These are phyloP conservation scores for Basidiobolus meristosporus DNA, from an alignment of 371 early-diverging fungal species.

Conservation along the genomic window DNA sequence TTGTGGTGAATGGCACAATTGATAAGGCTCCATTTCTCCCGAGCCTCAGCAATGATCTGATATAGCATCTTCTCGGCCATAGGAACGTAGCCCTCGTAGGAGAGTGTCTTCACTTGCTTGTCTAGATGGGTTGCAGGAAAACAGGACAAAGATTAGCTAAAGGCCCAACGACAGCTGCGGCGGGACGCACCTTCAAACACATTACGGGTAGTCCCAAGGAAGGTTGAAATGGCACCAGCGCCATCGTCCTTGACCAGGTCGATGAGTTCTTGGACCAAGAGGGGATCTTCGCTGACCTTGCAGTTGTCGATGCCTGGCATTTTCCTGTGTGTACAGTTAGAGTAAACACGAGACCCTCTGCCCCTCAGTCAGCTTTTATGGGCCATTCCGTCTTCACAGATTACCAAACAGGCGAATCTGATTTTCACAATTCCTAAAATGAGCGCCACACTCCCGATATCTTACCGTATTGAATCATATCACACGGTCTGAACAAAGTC, in stretches of 20 bases:
- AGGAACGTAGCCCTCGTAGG: slow-evolving; percentile 64
- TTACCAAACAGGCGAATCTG: too few species aligned
- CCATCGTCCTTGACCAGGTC: slow-evolving; percentile 32
- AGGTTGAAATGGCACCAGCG: slow-evolving; percentile 69
- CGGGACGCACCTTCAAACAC: slow-evolving; percentile 43
- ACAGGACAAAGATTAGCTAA: neutral
- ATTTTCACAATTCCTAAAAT: too few species aligned
- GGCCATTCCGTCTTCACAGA: too few species aligned
- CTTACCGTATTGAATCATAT: too few species aligned
- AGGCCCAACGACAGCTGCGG: neutral
- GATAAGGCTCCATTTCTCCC: slow-evolving; percentile 36
- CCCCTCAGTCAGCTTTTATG: too few species aligned
- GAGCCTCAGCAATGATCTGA: slow-evolving; percentile 29
- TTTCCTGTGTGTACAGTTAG: too few species aligned
- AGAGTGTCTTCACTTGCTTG: slow-evolving; percentile 43
- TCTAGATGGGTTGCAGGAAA: slow-evolving; percentile 10
- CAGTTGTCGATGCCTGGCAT: slow-evolving; percentile 12
- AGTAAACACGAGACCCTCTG: too few species aligned
- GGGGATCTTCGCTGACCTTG: slow-evolving; percentile 17
- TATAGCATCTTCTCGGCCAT: slow-evolving; percentile 56
- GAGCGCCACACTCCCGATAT: too few species aligned
- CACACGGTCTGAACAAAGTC: too few species aligned
- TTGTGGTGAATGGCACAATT: slow-evolving; percentile 55
- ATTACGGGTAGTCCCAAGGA: slow-evolving; percentile 69
- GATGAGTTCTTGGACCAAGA: slow-evolving; percentile 21